These are phyloP conservation scores for Erodium trifolium DNA, from an alignment of 441 rosid genomes.

Conservation along the genomic window DNA sequence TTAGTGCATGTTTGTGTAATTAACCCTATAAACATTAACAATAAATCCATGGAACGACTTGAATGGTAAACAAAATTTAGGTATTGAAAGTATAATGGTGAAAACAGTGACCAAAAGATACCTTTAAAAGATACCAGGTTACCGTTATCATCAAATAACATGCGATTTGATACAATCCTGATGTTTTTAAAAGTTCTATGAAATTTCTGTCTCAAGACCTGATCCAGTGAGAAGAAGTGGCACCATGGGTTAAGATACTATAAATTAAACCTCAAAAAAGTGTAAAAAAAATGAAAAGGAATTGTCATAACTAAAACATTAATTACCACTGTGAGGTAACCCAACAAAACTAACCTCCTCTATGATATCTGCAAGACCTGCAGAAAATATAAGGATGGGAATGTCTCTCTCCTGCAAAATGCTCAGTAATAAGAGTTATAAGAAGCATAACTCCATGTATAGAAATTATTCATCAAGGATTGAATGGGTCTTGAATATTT, in stretches of 20 bases:
- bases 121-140: constrained; percentile 67
- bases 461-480: not conserved
- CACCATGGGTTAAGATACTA: not conserved
- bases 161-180: constrained; percentile 67
- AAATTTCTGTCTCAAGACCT: constrained; percentile 84
- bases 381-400: constrained; percentile 77
- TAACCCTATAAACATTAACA: too few species aligned
- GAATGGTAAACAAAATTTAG: not conserved
- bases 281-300: not conserved
- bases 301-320: not conserved
- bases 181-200: constrained; percentile 59
- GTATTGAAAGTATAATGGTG: not conserved
- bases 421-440: constrained; percentile 9
- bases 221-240: constrained; percentile 4
- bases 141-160: constrained; percentile 57
- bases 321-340: not conserved
- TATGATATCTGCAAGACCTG: constrained; percentile 87
- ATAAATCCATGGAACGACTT: not conserved
- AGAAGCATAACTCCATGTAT: constrained; percentile 8
- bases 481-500: not conserved
- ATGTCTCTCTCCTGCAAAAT: constrained; percentile 54
- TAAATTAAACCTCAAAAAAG: not conserved
- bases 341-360: constrained; percentile 54
- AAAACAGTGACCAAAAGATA: constrained; percentile 19
- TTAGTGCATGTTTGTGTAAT: too few species aligned